Conservation (phyloP, 148 eudicot species). For the Diospyros kaki region DNA sequence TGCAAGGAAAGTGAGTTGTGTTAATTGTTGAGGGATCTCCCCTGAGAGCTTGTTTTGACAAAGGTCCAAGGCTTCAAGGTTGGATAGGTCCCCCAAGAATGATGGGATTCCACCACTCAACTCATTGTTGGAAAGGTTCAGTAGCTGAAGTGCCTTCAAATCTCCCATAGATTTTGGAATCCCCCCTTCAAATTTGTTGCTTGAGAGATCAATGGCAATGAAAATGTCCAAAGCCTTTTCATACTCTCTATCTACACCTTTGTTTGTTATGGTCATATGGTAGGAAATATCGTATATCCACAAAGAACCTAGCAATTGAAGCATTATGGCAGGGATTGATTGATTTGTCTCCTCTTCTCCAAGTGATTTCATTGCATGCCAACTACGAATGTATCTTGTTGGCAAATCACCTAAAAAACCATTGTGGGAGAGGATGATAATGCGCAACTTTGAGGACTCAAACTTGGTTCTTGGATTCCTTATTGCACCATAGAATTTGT, state of each 20-base stretch:
- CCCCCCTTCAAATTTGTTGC: conserved; percentile 30
- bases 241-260: conserved; percentile 25
- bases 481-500: conserved; percentile 15
- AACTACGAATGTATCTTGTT: too few species aligned
- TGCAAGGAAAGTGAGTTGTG: conserved; percentile 24
- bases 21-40: conserved; percentile 29
- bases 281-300: background rate
- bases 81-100: conserved; percentile 22
- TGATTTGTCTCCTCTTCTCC: too few species aligned
- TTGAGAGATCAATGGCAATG: conserved; percentile 34
- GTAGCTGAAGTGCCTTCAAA: conserved; percentile 28
- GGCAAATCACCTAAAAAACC: too few species aligned
- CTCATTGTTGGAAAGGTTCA: conserved; percentile 41
- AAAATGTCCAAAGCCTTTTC: conserved; percentile 11
- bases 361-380: too few species aligned
- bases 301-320: background rate
- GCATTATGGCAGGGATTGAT: too few species aligned
- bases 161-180: conserved; percentile 31
- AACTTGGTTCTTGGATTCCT: too few species aligned
- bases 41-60: conserved; percentile 38
- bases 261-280: conserved; percentile 26
- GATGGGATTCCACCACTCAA: conserved; percentile 26
- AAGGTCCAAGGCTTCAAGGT: conserved; percentile 38
- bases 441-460: too few species aligned
- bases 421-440: too few species aligned